Evolutionary conservation across 495 filamentous ascomycete species (phyloP), one percentile per base, ranked within the genome.

Genomic region (Neurospora sp.): DNA sequence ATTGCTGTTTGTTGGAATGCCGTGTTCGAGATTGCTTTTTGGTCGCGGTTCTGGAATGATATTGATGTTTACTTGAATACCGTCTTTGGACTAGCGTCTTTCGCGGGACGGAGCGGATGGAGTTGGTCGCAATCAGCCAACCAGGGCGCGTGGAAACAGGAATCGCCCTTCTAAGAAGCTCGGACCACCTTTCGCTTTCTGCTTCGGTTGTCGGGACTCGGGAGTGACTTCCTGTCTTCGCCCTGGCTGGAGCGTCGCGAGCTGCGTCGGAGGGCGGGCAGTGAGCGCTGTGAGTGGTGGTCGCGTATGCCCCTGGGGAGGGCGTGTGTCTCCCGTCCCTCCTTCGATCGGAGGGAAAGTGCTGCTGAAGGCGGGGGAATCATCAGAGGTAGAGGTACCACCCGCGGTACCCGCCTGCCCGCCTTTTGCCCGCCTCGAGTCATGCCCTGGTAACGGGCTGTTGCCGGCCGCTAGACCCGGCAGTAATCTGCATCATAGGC

Each of bases 401-500:
- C 22, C 22, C 53, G 22, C 53, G 12, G 48, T 68, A 41, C 69
- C 44, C 65, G 39, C 18, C 35, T 35, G 42, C 39, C 65, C 39
- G 65, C 72, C 37, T 39, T 27, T 37, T 31, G 38, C 14, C 27
- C 53, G 59, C 68, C 76, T 74, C 76, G 76, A 76, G 75, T 78
- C 75, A 59, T 61, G 71, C 41, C 42, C 70, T 22, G 46, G 75
- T 44, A 18, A 18, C 73, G 71, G 73, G 38, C 70, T 72, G 44
- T 72, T 73, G 38, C 71, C 74, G 73, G 40, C 77, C 61, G 71
- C 70, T 73, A 31, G 61, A 48, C 73, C 71, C 76, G 74, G 31
- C 46, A 48, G 37, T 27, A 70, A 70, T 71, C 76, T 65, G 73
- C 78, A 79, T 77, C 75, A 75, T 74, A 71, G 69, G 40, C 71